Conservation (phyloP, 2,329 filamentous ascomycete species). For the Aspergillus sp. region DNA sequence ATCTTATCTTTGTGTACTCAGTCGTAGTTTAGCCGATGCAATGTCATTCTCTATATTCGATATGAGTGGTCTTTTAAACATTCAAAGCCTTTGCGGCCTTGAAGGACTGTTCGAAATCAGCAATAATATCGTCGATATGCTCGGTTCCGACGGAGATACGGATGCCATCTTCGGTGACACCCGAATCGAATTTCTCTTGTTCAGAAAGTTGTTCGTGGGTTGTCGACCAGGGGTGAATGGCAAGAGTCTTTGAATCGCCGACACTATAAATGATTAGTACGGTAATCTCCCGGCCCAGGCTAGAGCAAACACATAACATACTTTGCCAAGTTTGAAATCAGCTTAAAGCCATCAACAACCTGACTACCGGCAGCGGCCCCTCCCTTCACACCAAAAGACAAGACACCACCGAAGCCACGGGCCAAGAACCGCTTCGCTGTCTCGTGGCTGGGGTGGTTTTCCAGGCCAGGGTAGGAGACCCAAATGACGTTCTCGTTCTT, state of each 20-base stretch:
- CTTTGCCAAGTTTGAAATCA: constrained; percentile 94
- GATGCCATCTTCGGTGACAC: constrained; percentile 84
- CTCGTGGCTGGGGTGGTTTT: constrained; percentile 74
- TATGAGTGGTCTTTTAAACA: too few relatives aligned
- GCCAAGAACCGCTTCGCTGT: constrained; percentile 82
- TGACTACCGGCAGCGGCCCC: constrained; percentile 76
- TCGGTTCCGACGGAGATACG: constrained; percentile 93
- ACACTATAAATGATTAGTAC: constrained; percentile 48
- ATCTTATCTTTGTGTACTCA: too few relatives aligned
- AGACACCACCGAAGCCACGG: constrained; percentile 80
- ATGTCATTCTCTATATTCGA: too few relatives aligned
- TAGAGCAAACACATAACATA: constrained; percentile 23
- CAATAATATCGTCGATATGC: constrained; percentile 96
- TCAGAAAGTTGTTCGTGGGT: constrained; percentile 89
- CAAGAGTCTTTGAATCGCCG: constrained; percentile 89
- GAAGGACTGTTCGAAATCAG: constrained; percentile 91
- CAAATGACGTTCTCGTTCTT: constrained; percentile 78
- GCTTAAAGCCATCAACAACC: constrained; percentile 89
- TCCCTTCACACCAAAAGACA: constrained; percentile 91
- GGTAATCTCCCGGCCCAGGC: not conserved
- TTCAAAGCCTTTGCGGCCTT: constrained; percentile 31
- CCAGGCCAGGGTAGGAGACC: constrained; percentile 89
- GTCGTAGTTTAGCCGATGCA: too few relatives aligned
- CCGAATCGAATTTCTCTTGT: constrained; percentile 73
- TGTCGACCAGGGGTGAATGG: constrained; percentile 92